A percentile compares a stretch with the other conserved stretches of the same genome.
These are phyloP conservation scores for Leucosporidium creatinivorum DNA, from an alignment of 768 basidiomycete genomes.

Conservation along the genomic window DNA sequence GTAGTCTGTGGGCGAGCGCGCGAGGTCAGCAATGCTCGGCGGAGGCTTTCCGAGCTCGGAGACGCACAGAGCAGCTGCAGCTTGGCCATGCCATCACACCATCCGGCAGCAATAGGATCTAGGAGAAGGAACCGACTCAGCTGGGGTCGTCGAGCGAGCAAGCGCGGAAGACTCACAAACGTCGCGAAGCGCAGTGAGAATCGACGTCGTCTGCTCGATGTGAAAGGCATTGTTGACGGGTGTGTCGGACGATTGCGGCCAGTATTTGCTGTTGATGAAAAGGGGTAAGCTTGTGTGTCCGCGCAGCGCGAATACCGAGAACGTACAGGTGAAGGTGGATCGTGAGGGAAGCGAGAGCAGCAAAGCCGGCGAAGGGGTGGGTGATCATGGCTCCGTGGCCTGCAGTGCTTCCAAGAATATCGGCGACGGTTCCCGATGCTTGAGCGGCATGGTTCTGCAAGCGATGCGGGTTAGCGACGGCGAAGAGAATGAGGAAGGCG, in stretches of 20 bases:
- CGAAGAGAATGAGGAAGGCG: no score
- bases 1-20: neutral
- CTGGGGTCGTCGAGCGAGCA: neutral
- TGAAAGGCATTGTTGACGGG: constrained; percentile 6
- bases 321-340: constrained; percentile 24
- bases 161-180: constrained; percentile 11
- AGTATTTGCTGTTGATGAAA: constrained; percentile 12
- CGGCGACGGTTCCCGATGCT: constrained; percentile 21
- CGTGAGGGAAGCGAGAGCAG: constrained; percentile 22
- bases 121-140: neutral
- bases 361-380: constrained; percentile 26
- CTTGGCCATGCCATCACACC: constrained; percentile 27
- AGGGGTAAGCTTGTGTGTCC: neutral
- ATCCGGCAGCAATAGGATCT: constrained; percentile 30
- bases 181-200: constrained; percentile 13
- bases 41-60: neutral
- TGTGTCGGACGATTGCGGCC: constrained; percentile 19
- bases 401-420: constrained; percentile 20
- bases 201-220: constrained; percentile 21
- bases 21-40: neutral
- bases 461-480: neutral
- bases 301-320: no score
- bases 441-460: constrained; percentile 12
- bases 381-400: constrained; percentile 26
- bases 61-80: constrained; percentile 20